Conservation (phyloP, 1,284 basidiomycete genomes). For the Ganoderma resinaceum region DNA sequence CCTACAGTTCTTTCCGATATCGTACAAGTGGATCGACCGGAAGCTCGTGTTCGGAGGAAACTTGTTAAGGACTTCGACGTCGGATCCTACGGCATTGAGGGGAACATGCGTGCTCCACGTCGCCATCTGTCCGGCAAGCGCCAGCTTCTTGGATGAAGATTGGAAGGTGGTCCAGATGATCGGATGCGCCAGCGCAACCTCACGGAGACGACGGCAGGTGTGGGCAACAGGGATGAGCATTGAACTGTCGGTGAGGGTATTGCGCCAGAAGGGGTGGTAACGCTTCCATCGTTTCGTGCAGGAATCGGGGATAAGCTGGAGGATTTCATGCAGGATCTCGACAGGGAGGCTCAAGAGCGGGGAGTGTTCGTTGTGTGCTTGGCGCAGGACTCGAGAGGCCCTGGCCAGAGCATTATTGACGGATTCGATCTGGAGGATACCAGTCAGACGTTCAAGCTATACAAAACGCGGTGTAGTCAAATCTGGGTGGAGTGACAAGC, state of each 20-base stretch:
- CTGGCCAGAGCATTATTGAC: not conserved
- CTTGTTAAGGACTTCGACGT: not conserved
- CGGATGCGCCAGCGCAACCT: conserved; percentile 5
- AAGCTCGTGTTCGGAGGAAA: not conserved
- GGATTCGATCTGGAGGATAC: not conserved
- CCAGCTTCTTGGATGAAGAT: not conserved
- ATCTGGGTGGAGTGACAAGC: not conserved
- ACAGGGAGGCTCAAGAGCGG: conserved; percentile 8
- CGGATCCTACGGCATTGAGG: not conserved
- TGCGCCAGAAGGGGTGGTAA: conserved; percentile 6
- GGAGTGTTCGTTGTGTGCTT: not conserved
- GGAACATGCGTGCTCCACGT: not conserved
- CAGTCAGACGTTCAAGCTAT: not conserved
- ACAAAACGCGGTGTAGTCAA: not conserved
- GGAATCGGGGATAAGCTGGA: conserved; percentile 1
- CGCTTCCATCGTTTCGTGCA: not conserved
- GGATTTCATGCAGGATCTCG: conserved; percentile 6
- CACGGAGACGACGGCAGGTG: conserved; percentile 10
- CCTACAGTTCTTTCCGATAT: not conserved
- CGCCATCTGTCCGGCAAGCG: not conserved
- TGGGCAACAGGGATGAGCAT: conserved; percentile 4
- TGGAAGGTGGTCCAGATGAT: conserved; percentile 5
- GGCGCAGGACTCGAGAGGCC: not conserved
- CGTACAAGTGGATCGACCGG: conserved; percentile 1
- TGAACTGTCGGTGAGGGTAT: not conserved